Evolutionary conservation across 768 basidiomycete genomes (phyloP), one percentile per base, ranked within the genome.

Genomic region (Rhizopogon sp.): DNA sequence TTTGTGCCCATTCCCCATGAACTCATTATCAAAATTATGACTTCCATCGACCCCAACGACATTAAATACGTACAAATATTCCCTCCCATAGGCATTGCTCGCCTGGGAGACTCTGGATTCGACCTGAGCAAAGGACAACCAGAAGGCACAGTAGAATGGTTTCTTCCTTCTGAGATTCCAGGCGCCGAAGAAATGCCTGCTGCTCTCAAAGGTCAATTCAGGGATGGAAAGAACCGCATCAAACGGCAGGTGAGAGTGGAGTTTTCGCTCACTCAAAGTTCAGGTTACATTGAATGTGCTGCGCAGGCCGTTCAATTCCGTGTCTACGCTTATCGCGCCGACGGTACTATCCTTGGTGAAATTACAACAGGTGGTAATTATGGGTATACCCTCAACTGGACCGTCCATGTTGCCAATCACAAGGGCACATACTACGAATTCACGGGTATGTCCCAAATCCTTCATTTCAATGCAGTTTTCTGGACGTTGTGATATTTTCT

Each of bases 71-170:
- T 69, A 44, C 62, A 66, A 31, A 73, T 70, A 47, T 73, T 64
- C 55, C 72, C 72, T 44, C 71, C 66, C 39, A 64, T 73, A 39
- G 72, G 66, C 35, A 61, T 73, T 22, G 70, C 70, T 14, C 70
- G 71, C 22, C 61, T 71, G 17, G 72, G 72, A 4, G 67, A 72
- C 58, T 70, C 69, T 50, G 56, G 62, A 3, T 55, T 55, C 39
- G 44, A 55, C 39, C 45, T 55, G 13, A 58, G 46, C 40, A 51
- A 33, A 7, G 54, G 61, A 16, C 43, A 43, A 1, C 39, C 52
- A 41, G 35, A 58, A 29, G 49, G 52, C 42, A 44, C 53, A 2
- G 50, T 59, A 16, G 47, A 61, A 43, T 60, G 45, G 25, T 64
- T 65, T 54, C 61, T 63, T 46, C 62, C 62, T 14, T 66, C 70